Percentiles rank a stretch among this genome's conserved stretches.
Evolutionary conservation across 1,284 basidiomycete species (phyloP).

Genomic region (Gomphus sp.): DNA sequence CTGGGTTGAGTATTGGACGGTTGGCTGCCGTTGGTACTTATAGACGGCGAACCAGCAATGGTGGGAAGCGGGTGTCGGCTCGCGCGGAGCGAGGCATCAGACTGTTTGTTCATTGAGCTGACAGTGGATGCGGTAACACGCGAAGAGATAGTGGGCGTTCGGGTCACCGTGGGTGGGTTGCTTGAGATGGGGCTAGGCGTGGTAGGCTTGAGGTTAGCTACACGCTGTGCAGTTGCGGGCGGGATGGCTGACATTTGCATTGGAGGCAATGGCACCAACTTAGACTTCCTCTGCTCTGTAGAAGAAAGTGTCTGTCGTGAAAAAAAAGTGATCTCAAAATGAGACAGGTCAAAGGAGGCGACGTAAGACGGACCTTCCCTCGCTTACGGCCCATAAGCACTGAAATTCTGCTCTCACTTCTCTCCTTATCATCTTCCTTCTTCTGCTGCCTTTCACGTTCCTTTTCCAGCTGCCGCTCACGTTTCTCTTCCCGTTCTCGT

Average conservation of each 20-base stretch:
- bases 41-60: slow-evolving; percentile 85
- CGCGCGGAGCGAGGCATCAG: slow-evolving; percentile 61
- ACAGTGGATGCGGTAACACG: slow-evolving; percentile 64
- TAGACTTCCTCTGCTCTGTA: slow-evolving; percentile 59
- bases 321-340: slow-evolving; percentile 2
- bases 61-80: slow-evolving; percentile 71
- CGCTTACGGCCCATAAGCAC: slow-evolving; percentile 83
- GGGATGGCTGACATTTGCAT: slow-evolving; percentile 82
- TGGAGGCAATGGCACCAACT: slow-evolving; percentile 63
- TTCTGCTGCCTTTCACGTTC: slow-evolving; percentile 31
- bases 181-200: slow-evolving; percentile 36
- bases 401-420: slow-evolving; percentile 78
- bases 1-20: slow-evolving; percentile 14
- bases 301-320: slow-evolving; percentile 71
- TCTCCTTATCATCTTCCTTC: slow-evolving; percentile 74
- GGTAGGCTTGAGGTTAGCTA: slow-evolving; percentile 63
- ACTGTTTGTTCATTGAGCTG: slow-evolving; percentile 75
- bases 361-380: slow-evolving; percentile 65
- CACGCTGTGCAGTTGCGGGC: slow-evolving; percentile 66
- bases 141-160: slow-evolving; percentile 40
- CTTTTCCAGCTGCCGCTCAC: slow-evolving; percentile 28
- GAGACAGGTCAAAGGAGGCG: slow-evolving; percentile 12
- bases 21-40: slow-evolving; percentile 36
- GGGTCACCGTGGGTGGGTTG: slow-evolving; percentile 30
- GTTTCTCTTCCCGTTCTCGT: slow-evolving; percentile 26